Evolutionary conservation across 192 early-diverging fungal genomes (phyloP), one percentile per base, ranked within the genome.

Genomic region (Dissophora globulifera): DNA sequence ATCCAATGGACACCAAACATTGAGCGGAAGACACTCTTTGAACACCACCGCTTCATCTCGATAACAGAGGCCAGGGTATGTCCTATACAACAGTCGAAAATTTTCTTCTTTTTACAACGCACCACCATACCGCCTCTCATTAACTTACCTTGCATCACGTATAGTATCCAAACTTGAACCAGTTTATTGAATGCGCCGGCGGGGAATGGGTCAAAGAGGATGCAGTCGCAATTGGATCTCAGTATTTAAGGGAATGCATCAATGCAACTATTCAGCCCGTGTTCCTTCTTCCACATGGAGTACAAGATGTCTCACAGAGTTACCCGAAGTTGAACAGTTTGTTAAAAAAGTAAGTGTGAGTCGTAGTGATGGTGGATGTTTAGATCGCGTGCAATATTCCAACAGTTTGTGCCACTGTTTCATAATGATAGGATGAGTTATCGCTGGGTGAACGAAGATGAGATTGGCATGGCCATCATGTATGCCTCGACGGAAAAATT

Each of bases 391-490:
- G n/a, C 17, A 7, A 32, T 32, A 12, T 32, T 7, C 50, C 1
- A 8, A 56, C 15, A 15, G n/a, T 16, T 45, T 46, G 41, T 58
- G 17, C 12, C 2, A 45, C 13, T 16, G 16, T 10, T 47, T 47
- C 20, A 16, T 2, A n/a, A 9, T 15, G n/a, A 26, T 56, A 76
- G 72, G 47, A 62, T 76, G 72, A 43, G 47, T 0, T 76, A 76
- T 43, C 63, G 72, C 20, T 76, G 72, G 72, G 64, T 67, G 4
- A 26, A 58, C 13, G 72, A 76, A 25, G 72, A 67, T 12, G 72
- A 76, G 25, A 50, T 76, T 5, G 72, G 72, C n/a, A 62, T 53
- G 47, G 72, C 63, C 0, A 54, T 76, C 13, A 22, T 67, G 10
- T 67, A 50, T 33, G 58, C 63, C 2, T 66, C 72, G 16, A 67